Evolutionary conservation across 2,329 filamentous ascomycete species (phyloP), one percentile per base, ranked within the genome.

Genomic region (Podosphaera fusca): DNA sequence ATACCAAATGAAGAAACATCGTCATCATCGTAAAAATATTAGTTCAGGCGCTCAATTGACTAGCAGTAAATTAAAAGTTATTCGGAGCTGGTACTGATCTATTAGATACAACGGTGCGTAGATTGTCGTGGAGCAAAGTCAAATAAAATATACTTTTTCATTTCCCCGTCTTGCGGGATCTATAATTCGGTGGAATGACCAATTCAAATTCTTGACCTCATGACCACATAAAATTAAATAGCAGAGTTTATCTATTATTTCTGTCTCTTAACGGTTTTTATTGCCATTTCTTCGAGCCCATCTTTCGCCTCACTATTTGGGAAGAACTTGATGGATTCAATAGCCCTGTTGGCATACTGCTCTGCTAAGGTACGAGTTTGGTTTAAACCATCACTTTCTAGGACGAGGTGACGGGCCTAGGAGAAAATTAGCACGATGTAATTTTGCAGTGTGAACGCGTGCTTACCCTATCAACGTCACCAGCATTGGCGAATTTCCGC

Each of bases 251-350:
- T 4, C 12, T 14, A 53, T 65, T 75, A 96, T 71, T 95, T 95
- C 69, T 87, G 78, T 66, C 90, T 78, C 71, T 87, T 83, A 73
- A 95, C 80, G 14, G 89, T 88, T 74, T 95, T 95, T 64, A 83
- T 78, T 63, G 88, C 94, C 87, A 96, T 95, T 66, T 95, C 87
- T 51, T 95, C 74, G 46, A 98, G 74, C 0, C 90, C 90, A 35
- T 84, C 79, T 73, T 95, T 96, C 58, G 92, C 92, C 62, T 96
- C 90, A 68, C 88, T 90, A n/a, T 89, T 83, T 5, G 92, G 92
- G 70, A 98, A 95, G 51, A 74, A 72, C 61, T 78, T 76, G 65
- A 98, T 85, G n/a, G 89, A 86, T 4, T 80, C 77, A 59, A 94
- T 85, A 34, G 92, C 92, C 67, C 86, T 86, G 66, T 92, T 84